Base-by-base conservation (phyloP, 2,329 filamentous ascomycete species). In the Aspergillaceae sp. region DNA sequence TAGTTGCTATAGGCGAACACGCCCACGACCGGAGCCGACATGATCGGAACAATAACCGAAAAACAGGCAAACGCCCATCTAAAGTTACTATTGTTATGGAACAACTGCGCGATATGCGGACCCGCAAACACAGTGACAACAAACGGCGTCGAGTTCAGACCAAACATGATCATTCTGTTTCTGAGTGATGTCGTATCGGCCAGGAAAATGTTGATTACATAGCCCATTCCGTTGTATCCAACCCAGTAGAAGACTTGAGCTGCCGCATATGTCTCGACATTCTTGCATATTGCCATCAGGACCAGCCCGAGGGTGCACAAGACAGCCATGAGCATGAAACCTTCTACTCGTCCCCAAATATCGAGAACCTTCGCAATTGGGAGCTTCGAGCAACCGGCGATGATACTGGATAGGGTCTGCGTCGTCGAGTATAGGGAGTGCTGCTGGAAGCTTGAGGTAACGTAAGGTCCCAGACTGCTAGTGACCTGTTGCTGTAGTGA, bases 41-140 rank as follows among this genome's bases (percentile, higher is more conserved):
- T 67, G 43, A 74, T 56, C 0, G 80, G 79, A 0, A 76, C 70
- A 47, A 84, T 68, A 52, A 85, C 78, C 42, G 74, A 68, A 54
- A 81, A 83, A 34, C 69, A 65, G 27, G 78, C 81, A 53, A 77
- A 83, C 0, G 70, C 79, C 80, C 80, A 84, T 26, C 77, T 72
- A 10, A 41, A 41, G 72, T 75, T 83, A 41, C 72, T 75, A 26
- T 73, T 66, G 0, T 71, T 65, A 0, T 66, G 53, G 42, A 77
- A 64, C 51, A 79, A 75, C 1, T 67, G 64, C 26, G 74, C 62
- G 0, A 74, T 72, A 33, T 79, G 71, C 19, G 76, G 69, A 5
- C 77, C 73, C 40, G 76, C 68, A 58, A 76, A 84, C 0, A 76
- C 75, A 4, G 78, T 81, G 55, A 76, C 73, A 48, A 84, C 77